These are phyloP conservation scores for Penicillium canescens DNA, from an alignment of 495 filamentous ascomycete genomes.

Conservation along the genomic window DNA sequence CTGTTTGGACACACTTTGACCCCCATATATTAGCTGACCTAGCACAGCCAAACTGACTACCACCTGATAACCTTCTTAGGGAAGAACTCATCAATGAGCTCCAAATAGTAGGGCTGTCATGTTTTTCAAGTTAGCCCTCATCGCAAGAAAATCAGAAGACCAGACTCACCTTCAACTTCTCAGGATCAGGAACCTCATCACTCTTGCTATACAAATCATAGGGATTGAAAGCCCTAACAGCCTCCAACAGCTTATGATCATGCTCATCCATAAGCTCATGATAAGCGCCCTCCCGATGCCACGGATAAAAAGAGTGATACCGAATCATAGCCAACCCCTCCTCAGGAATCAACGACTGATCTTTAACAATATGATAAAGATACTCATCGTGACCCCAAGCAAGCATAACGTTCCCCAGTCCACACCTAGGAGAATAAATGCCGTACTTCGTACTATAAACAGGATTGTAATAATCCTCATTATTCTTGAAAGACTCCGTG, in stretches of 20 bases:
- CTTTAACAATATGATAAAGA: conserved; percentile 78
- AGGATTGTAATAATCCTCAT: conserved; percentile 65
- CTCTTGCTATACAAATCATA: conserved; percentile 94
- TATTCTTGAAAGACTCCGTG: conserved; percentile 67
- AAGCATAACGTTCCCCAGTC: conserved; percentile 81
- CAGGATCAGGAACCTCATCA: conserved; percentile 71
- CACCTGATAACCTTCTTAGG: conserved; percentile 74
- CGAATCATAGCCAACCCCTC: conserved; percentile 89
- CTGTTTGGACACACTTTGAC: too few relatives aligned
- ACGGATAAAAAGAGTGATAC: conserved; percentile 91
- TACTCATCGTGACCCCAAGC: conserved; percentile 94
- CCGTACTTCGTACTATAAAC: conserved; percentile 73
- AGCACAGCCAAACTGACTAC: conserved; percentile 39
- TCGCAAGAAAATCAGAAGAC: too few relatives aligned
- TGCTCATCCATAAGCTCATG: conserved; percentile 77
- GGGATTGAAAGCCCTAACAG: conserved; percentile 83
- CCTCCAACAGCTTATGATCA: conserved; percentile 74
- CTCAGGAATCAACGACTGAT: conserved; percentile 71
- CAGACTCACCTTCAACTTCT: conserved; percentile 46
- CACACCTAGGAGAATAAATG: conserved; percentile 75
- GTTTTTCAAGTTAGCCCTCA: too few relatives aligned
- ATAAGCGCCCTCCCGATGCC: conserved; percentile 81
- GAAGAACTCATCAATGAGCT: conserved; percentile 84
- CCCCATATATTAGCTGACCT: too few relatives aligned
- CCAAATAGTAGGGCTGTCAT: conserved; percentile 69